Conservation (phyloP, 2,329 filamentous ascomycete genomes). For the Aspergillus ruber region DNA sequence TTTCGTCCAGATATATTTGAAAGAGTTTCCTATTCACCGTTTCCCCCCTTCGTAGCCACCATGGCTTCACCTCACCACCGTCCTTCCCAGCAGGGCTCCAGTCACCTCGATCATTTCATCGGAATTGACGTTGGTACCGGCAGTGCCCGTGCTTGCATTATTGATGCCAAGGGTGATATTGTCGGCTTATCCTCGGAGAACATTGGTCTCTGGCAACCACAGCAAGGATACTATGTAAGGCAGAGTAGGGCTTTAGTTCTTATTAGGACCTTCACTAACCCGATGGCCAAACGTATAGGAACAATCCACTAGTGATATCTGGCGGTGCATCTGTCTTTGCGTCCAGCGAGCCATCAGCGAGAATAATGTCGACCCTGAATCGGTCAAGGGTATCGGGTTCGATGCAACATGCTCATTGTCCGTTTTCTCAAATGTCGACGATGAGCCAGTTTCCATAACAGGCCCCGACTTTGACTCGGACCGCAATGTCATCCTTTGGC, state of each 20-base stretch:
- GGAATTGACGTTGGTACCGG: constrained; percentile 96
- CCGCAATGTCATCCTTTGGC: constrained; percentile 93
- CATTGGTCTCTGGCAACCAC: constrained; percentile 74
- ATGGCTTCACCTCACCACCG: constrained; percentile 31
- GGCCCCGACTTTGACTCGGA: constrained; percentile 82
- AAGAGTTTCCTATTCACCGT: neutral
- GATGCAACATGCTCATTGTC: constrained; percentile 97
- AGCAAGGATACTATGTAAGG: constrained; percentile 66
- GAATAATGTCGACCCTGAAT: constrained; percentile 67
- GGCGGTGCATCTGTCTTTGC: constrained; percentile 86
- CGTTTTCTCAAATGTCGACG: constrained; percentile 81
- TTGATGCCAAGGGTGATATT: constrained; percentile 87
- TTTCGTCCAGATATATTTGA: too few species aligned
- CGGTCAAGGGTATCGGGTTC: constrained; percentile 87
- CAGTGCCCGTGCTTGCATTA: constrained; percentile 90
- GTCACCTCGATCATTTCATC: constrained; percentile 59
- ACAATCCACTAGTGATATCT: constrained; percentile 97
- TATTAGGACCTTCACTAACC: constrained; percentile 1
- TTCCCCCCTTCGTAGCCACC: constrained; percentile 2
- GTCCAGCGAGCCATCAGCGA: constrained; percentile 77
- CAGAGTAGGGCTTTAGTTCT: neutral
- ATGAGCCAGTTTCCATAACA: constrained; percentile 86
- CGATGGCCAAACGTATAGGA: constrained; percentile 51
- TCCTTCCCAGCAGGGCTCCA: constrained; percentile 28
- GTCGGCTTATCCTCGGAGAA: constrained; percentile 63